Evolutionary conservation across 2,329 filamentous ascomycete genomes (phyloP), one percentile per base, ranked within the genome.

Genomic region (Onygenales sp.): DNA sequence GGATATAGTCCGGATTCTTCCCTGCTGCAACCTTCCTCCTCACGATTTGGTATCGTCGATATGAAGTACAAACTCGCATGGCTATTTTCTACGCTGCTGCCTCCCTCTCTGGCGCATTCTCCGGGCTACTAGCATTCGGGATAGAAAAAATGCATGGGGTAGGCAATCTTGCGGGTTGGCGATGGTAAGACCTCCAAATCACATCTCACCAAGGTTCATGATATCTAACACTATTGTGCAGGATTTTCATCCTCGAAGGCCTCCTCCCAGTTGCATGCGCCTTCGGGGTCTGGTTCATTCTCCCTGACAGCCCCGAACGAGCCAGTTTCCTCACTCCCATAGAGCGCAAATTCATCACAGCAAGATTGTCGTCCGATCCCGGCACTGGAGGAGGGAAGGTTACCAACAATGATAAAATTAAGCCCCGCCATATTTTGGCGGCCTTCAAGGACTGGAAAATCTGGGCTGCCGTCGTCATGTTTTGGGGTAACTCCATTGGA

Each of bases 301-400:
- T 87, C n/a, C 75, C 83, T 51, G 84, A 87, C 65, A 85, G 84
- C 53, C 83, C 83, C 0, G 71, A 75, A 36, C 83, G 76, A 0
- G 79, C 82, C 3, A 72, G 71, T 2, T 85, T 85, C 57, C 69
- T 86, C 8, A 75, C 70, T 0, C 70, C 78, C 2, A 62, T 70
- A 2, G 74, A 79, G 56, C 71, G 67, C 34, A 54, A 57, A 3
- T 65, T 68, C 21, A 6, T 69, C 68, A 4, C 61, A 31, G 58
- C 58, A 11, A 64, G 70, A 7, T 57, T 73, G 5, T 59, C 62
- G 1, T 42, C 53, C 36, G 47, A 59, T 59, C 55, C 58, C 39
- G 56, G 57, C 42, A 59, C 59, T 7, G 57, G 53, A 14, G 54
- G 52, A 34, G 56, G 56, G 10, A 54, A 54, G 40, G 58, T 63